phyloP scores from a whole-genome alignment of 306 rosid genomes.

The Herpetospermum pedunculosum region DNA sequence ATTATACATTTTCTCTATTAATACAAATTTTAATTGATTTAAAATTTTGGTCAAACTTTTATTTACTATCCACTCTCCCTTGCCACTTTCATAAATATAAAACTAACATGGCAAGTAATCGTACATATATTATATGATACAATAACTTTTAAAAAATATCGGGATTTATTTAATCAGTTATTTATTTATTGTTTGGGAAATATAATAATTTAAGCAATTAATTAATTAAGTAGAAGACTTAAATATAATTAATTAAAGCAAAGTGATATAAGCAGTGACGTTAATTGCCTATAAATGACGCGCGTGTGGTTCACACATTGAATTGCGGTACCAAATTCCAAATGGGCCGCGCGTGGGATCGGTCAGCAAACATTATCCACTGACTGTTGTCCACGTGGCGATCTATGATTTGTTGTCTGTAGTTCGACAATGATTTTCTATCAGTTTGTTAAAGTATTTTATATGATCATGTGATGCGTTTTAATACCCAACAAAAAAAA shows the following conservation, averaged over 20 bases:
- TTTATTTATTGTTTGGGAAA: not conserved
- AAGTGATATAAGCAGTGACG: slow-evolving; percentile 7
- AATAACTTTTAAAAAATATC: no score
- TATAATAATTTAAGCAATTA: not conserved
- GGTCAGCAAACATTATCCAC: not conserved
- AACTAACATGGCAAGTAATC: not conserved
- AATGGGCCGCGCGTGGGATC: not conserved
- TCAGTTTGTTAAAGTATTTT: not conserved
- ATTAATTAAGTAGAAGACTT: not conserved
- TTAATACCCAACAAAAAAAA: not conserved
- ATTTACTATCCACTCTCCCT: not conserved
- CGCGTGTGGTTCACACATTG: not conserved
- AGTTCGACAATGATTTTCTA: not conserved
- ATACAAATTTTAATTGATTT: no score
- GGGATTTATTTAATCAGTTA: not conserved
- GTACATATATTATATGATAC: not conserved
- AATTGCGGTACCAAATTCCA: not conserved
- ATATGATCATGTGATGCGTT: not conserved
- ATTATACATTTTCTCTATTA: no score
- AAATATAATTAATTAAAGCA: not conserved
- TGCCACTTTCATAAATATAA: not conserved
- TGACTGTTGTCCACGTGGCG: not conserved
- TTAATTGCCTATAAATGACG: not conserved
- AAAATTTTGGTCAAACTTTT: no score
- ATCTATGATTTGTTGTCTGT: not conserved